Evolutionary conservation across 306 rosid species (phyloP), one percentile per base, ranked within the genome.

Genomic region (Quillaja saponaria): DNA sequence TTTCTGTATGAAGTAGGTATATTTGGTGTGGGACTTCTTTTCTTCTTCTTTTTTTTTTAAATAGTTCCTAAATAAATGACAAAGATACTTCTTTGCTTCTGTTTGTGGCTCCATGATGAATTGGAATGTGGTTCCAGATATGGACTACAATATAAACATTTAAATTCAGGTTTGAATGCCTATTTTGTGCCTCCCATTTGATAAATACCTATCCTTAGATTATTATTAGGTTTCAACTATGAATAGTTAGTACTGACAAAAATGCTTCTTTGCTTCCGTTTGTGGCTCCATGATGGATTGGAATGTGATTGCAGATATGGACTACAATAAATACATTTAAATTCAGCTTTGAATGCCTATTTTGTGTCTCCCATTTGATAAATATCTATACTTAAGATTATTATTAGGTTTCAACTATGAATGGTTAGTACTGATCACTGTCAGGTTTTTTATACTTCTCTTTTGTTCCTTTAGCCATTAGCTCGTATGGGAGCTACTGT

Each of bases 401-500:
- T 51, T 45, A 5, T 35, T 54, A 68, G 66, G 14, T 67, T 73
- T 61, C 25, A 20, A 34, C 53, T 48, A 56, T 59, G 13, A 49
- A 49, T 31, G 3, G 20, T 15, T 49, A 34, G 35, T 31, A 19
- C 12, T 73, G 34, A 31, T 79, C 50, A 34, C 64, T 48, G 33
- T 59, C 35, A 63, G 16, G 42, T 56, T 33, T 16, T 64, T 51
- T 50, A 40, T 53, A 35, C 48, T 45, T 56, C 46, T 67, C 21
- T 13, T 34, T 68, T 61, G 63, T 56, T 71, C 60, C 5, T 77
- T 76, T 79, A 92, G 96, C 98, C 98, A 15, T 74, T 88, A 69
- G 95, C 95, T 69, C 85, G 89, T 40, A 62, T 92, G 98, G 96
- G 98, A 71, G 96, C 98, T 51, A 71, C 76, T 33, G 96, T 92